Percentiles rank a stretch among this genome's conserved stretches.
phyloP scores from a whole-genome alignment of 352 stramenopile species.

The Phytophthora foliorum region DNA sequence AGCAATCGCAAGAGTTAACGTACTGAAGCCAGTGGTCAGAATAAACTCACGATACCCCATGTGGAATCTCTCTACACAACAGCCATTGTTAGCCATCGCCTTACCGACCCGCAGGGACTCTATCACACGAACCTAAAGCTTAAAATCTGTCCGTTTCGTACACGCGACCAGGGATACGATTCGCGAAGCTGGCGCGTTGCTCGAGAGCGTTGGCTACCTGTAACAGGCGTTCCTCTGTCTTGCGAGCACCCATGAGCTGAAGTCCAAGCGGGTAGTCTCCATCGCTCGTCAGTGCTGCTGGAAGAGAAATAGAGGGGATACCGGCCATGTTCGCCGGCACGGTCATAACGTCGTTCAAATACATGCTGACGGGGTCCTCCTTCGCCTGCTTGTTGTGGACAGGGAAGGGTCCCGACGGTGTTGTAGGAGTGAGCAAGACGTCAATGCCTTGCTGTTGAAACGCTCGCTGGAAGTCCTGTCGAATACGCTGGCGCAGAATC shows the following conservation, averaged over 20 bases:
- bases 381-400: constrained; percentile 63
- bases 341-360: constrained; percentile 95
- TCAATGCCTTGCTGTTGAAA: constrained; percentile 77
- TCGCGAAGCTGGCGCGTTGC: constrained; percentile 56
- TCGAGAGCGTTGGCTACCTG: constrained; percentile 75
- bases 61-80: not conserved
- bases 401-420: constrained; percentile 83
- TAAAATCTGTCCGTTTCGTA: constrained; percentile 48
- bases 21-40: too few species aligned
- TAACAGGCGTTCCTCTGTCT: constrained; percentile 71
- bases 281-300: constrained; percentile 65
- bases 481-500: constrained; percentile 81
- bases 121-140: constrained; percentile 17
- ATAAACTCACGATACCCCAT: too few species aligned
- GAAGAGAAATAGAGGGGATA: constrained; percentile 87
- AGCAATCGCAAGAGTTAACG: too few species aligned
- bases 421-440: constrained; percentile 89
- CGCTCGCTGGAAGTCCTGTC: constrained; percentile 73
- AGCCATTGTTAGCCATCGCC: not conserved
- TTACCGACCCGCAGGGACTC: not conserved
- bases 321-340: constrained; percentile 91
- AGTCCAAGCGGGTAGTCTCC: constrained; percentile 76
- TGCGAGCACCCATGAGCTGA: constrained; percentile 78
- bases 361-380: constrained; percentile 86
- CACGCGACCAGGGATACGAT: constrained; percentile 60